Base-by-base conservation (phyloP, 331 rosid species). In the Prunus yedoensis region DNA sequence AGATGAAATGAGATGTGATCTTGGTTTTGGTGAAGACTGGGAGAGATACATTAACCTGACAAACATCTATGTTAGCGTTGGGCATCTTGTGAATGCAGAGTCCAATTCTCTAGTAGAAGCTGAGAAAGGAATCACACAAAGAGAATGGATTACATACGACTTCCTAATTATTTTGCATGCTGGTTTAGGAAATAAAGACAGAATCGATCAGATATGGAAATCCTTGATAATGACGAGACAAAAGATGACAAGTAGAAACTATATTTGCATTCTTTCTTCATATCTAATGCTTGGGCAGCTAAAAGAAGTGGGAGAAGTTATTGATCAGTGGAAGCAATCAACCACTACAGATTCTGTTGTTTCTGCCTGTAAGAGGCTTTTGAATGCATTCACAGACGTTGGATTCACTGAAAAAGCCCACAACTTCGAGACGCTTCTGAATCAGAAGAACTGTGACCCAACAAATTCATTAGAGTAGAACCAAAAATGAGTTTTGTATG, bases 131-230 rank as follows among this genome's bases (percentile, higher is more conserved):
- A 85, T 85, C 77, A 81, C 87, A 2, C 91, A 86, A 69, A 83
- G 96, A 64, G 96, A 94, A 80, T 92, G 93, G 99, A 92, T 94
- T 23, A 90, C 92, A 0, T 94, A 94, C 8, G 99, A 92, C 84
- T 91, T 94, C 83, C 88, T 94, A 16, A 70, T 94, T 69, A 92
- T 94, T 81, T 87, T 90, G 35, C 84, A 92, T 85, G 82, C 88
- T 68, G 90, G 96, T 73, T 16, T 94, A 66, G 99, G 97, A 79
- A 83, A 86, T 78, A 90, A 85, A 75, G 88, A 87, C 41, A 86
- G 82, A 81, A 81, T 94, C 6, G 97, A 92, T 75, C 88, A 90
- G 84, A 88, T 94, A 83, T 94, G 97, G 97, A 90, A 82, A 74
- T 89, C 96, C 70, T 79, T 94, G 84, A 84, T 83, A 81, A 86